Conservation (phyloP, 139 green algal species). For the Chlorella sorokiniana region DNA sequence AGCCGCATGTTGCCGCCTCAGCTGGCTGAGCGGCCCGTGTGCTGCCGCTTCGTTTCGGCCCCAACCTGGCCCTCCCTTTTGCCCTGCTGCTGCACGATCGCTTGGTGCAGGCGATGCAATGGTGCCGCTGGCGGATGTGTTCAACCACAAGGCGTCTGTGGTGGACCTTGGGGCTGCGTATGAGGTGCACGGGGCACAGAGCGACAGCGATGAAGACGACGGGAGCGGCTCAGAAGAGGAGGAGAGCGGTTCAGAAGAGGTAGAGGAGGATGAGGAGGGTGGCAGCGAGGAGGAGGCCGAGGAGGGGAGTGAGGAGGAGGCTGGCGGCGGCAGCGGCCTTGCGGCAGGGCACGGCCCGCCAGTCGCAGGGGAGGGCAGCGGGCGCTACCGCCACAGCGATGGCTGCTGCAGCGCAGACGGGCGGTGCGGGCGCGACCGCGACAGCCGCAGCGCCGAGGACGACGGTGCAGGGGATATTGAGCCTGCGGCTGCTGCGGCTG, state of each 20-base stretch:
- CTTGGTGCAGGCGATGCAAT: conserved; percentile 60
- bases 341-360: neutral
- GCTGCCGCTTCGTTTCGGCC: no score
- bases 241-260: conserved; percentile 13
- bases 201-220: conserved; percentile 20
- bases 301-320: neutral
- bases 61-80: no score
- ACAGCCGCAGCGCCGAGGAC: no score
- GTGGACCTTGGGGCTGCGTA: conserved; percentile 50
- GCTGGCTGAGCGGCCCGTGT: no score
- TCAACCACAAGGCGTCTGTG: conserved; percentile 87
- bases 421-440: neutral
- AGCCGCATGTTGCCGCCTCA: no score
- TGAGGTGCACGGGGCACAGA: conserved; percentile 21
- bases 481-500: neutral
- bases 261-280: conserved; percentile 19
- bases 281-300: neutral
- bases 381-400: neutral
- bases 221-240: conserved; percentile 24
- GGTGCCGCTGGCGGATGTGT: conserved; percentile 87
- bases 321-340: neutral
- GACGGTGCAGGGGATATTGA: no score
- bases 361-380: neutral
- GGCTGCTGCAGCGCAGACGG: neutral
- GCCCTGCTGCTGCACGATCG: neutral